Conservation (phyloP, 225 moss, liverwort and hornwort genomes). For the Pleurozium schreberi region DNA sequence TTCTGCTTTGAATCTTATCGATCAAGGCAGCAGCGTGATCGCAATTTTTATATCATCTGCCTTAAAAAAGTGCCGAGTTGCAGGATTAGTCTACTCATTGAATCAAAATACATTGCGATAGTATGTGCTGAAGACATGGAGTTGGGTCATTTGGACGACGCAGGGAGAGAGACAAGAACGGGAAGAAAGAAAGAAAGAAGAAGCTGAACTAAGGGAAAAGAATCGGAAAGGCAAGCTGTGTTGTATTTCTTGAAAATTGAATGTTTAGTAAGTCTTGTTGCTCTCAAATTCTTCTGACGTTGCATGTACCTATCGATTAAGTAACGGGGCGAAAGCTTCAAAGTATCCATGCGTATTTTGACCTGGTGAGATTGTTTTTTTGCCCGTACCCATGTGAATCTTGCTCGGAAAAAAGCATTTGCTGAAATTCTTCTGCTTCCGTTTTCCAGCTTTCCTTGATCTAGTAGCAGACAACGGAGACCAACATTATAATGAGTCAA, state of each 20-base stretch:
- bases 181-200: conserved; percentile 35
- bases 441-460: conserved; percentile 48
- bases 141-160: neutral
- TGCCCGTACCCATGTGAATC: neutral
- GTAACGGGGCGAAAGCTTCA: neutral
- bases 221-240: conserved; percentile 44
- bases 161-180: conserved; percentile 55
- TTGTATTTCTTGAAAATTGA: neutral
- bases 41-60: neutral
- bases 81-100: neutral
- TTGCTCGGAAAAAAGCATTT: neutral
- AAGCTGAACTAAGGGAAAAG: conserved; percentile 31
- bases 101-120: neutral
- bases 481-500: neutral
- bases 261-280: neutral
- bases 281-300: neutral
- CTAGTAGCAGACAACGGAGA: conserved; percentile 19
- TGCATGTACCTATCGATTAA: neutral
- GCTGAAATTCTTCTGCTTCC: neutral
- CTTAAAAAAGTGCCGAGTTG: neutral
- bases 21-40: neutral
- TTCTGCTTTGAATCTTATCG: neutral
- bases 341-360: neutral
- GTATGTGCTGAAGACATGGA: neutral
- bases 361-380: neutral